A percentile compares a stretch with the other conserved stretches of the same genome.
phyloP scores from a whole-genome alignment of 495 filamentous ascomycete genomes.

The Thermothielavioides terrestris region DNA sequence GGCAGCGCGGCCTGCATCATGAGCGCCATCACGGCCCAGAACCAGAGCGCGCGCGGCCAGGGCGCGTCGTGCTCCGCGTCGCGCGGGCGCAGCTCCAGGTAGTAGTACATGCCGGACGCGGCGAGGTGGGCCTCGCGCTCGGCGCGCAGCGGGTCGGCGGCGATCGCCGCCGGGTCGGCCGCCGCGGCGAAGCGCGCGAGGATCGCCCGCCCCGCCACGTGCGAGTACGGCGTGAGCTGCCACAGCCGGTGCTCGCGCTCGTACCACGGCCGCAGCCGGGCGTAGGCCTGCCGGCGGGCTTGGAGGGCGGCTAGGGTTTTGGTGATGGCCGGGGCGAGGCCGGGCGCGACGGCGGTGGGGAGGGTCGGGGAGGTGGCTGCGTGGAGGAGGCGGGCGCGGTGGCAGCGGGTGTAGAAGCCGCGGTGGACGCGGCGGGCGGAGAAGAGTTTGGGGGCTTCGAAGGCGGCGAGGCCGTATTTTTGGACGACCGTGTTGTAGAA shows the following conservation, averaged over 20 bases:
- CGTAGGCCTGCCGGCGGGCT: not conserved
- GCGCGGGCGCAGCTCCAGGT: not conserved
- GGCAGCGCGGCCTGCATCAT: constrained; percentile 1
- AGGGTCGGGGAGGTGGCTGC: not conserved
- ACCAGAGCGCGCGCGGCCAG: not conserved
- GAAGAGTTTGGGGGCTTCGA: not conserved
- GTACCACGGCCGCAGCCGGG: not conserved
- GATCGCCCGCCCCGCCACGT: not conserved
- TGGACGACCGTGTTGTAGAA: not conserved
- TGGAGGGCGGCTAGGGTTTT: not conserved
- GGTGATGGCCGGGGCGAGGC: not conserved
- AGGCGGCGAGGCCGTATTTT: not conserved
- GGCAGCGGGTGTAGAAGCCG: not conserved
- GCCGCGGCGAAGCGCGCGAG: not conserved
- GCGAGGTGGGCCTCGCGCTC: not conserved
- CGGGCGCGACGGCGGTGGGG: not conserved
- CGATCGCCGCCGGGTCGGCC: not conserved
- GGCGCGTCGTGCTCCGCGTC: not conserved
- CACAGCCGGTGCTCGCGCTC: not conserved
- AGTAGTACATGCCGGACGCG: not conserved
- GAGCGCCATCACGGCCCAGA: not conserved
- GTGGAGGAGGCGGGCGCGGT: not conserved
- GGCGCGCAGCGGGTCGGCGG: not conserved
- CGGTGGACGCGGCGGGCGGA: not conserved
- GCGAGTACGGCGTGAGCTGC: not conserved